Percentiles rank a stretch among this genome's conserved stretches.
Evolutionary conservation across 2,329 filamentous ascomycete genomes (phyloP).

Genomic region (Trichoderma simmonsii): DNA sequence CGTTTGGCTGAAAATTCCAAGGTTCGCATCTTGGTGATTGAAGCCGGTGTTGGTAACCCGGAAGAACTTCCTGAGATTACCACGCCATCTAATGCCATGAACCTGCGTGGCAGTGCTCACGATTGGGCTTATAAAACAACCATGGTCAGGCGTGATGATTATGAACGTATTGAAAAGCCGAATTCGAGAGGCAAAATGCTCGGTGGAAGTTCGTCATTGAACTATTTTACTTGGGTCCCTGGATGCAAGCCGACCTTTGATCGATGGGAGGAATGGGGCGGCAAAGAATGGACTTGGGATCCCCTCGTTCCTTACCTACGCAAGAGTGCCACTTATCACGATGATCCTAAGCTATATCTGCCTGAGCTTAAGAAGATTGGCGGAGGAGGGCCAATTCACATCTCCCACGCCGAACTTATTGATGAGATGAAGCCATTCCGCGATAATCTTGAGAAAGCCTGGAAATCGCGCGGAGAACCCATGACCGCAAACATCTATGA

Average conservation of each 20-base stretch:
- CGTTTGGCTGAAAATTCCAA: constrained; percentile 36
- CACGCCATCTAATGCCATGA: constrained; percentile 51
- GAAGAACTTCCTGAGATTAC: constrained; percentile 49
- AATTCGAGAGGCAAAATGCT: constrained; percentile 60
- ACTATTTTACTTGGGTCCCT: constrained; percentile 64
- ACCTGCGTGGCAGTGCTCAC: constrained; percentile 53
- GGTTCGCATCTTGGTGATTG: constrained; percentile 45
- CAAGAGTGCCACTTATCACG: constrained; percentile 56
- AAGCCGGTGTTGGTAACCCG: constrained; percentile 48
- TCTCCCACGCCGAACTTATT: constrained; percentile 53
- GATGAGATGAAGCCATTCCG: constrained; percentile 51
- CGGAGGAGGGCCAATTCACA: constrained; percentile 47
- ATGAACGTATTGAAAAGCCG: constrained; percentile 60
- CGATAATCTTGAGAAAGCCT: constrained; percentile 48
- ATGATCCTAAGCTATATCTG: constrained; percentile 46
- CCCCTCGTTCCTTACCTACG: constrained; percentile 47
- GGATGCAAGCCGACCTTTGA: constrained; percentile 59
- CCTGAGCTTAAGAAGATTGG: constrained; percentile 50
- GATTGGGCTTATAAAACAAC: constrained; percentile 62
- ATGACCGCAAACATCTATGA: constrained; percentile 54
- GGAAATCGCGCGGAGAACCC: constrained; percentile 49
- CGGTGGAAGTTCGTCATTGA: constrained; percentile 56
- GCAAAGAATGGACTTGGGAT: constrained; percentile 63
- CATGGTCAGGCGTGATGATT: constrained; percentile 57
- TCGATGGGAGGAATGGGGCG: constrained; percentile 67